Percentiles rank a stretch among this genome's conserved stretches.
These are phyloP conservation scores for Holtermannia corniformis DNA, from an alignment of 768 basidiomycete species.

Conservation along the genomic window DNA sequence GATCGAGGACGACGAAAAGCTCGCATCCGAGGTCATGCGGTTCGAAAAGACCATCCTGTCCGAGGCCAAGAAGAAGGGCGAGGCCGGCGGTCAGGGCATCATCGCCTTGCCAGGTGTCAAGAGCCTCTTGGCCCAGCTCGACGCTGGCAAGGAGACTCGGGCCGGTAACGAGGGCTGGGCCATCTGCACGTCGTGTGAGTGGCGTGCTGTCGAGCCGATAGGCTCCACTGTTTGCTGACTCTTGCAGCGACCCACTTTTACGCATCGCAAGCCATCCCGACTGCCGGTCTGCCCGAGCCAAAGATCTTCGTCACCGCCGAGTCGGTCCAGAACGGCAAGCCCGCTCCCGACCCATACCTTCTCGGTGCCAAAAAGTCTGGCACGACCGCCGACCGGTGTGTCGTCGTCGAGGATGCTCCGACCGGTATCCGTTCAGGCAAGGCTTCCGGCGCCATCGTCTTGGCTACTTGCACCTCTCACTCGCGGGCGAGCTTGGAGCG, in stretches of 20 bases:
- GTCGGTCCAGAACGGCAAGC: slow-evolving; percentile 70
- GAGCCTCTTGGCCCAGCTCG: slow-evolving; percentile 34
- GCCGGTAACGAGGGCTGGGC: slow-evolving; percentile 60
- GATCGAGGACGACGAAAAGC: slow-evolving; percentile 43
- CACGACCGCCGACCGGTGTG: slow-evolving; percentile 52
- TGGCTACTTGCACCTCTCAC: slow-evolving; percentile 79
- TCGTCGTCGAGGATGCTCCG: slow-evolving; percentile 83
- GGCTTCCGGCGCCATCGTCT: slow-evolving; percentile 61
- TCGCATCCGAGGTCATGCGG: slow-evolving; percentile 53
- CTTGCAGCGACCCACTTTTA: slow-evolving; percentile 72
- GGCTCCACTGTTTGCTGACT: too few species aligned
- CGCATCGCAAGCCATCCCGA: slow-evolving; percentile 59
- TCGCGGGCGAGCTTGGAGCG: slow-evolving; percentile 49
- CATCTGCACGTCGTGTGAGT: slow-evolving; percentile 69
- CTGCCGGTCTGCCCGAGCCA: slow-evolving; percentile 53
- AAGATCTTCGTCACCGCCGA: slow-evolving; percentile 62
- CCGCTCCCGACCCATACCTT: slow-evolving; percentile 76
- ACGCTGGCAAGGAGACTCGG: slow-evolving; percentile 21
- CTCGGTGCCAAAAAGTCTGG: slow-evolving; percentile 54
- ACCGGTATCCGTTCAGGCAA: slow-evolving; percentile 67
- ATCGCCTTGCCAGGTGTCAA: slow-evolving; percentile 58
- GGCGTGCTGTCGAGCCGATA: not conserved
- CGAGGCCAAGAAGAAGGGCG: slow-evolving; percentile 52
- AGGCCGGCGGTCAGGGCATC: slow-evolving; percentile 47
- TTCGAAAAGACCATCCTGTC: slow-evolving; percentile 52